Percentiles rank a stretch among this genome's conserved stretches.
These are phyloP conservation scores for Lithocarpus polystachyus DNA, from an alignment of 306 rosid species.

Conservation along the genomic window DNA sequence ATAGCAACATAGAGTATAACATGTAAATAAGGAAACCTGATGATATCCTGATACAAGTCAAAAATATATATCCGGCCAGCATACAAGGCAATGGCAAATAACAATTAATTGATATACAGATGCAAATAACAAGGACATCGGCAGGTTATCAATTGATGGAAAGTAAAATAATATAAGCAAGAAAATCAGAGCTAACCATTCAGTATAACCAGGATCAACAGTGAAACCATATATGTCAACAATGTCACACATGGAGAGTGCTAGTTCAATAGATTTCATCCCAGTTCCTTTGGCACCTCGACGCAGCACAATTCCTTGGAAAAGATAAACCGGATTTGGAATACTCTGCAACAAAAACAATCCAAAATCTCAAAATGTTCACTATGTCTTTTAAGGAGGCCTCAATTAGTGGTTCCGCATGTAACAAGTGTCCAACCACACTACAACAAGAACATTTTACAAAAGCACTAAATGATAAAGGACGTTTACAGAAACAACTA, in stretches of 20 bases:
- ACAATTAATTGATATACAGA: neutral
- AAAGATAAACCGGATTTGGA: slow-evolving; percentile 95
- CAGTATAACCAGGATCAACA: slow-evolving; percentile 97
- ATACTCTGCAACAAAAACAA: slow-evolving; percentile 58
- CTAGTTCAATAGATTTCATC: slow-evolving; percentile 95
- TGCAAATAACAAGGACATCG: neutral
- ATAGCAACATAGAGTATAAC: neutral
- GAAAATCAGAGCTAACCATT: slow-evolving; percentile 55
- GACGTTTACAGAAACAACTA: neutral
- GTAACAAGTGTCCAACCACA: neutral
- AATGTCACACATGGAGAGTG: slow-evolving; percentile 95
- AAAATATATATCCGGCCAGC: neutral
- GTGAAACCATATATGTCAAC: slow-evolving; percentile 96
- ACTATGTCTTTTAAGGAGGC: neutral
- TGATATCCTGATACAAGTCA: slow-evolving; percentile 7
- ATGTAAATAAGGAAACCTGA: slow-evolving; percentile 1
- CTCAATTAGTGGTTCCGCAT: neutral
- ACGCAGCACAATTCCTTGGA: slow-evolving; percentile 97
- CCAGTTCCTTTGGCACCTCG: slow-evolving; percentile 99
- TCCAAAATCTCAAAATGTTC: slow-evolving; percentile 14
- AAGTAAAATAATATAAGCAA: neutral
- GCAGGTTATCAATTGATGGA: neutral
- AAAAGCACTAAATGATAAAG: neutral
- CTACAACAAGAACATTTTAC: neutral
- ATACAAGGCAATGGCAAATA: slow-evolving; percentile 2